These are phyloP conservation scores for Pythium chondricola DNA, from an alignment of 352 stramenopile species.

Conservation along the genomic window DNA sequence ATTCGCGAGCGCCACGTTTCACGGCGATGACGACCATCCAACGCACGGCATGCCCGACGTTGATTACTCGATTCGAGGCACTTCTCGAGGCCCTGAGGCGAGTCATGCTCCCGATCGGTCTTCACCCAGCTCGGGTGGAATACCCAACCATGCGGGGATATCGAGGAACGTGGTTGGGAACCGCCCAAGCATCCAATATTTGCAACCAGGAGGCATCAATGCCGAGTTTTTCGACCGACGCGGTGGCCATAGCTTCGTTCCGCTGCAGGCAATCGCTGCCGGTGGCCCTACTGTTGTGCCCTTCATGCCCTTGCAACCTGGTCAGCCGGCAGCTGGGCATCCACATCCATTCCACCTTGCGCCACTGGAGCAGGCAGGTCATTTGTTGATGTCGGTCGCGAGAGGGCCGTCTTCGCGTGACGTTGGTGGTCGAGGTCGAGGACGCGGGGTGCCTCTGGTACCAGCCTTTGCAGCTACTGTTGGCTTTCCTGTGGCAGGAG, in stretches of 20 bases:
- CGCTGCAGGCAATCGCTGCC: slow-evolving; percentile 4
- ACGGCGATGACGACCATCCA: slow-evolving; percentile 1
- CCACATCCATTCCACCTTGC: slow-evolving; percentile 9
- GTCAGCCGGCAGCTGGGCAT: background rate
- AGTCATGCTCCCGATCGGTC: background rate
- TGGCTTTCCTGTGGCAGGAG: slow-evolving; percentile 3
- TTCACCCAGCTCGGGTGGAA: background rate
- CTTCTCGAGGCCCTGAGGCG: background rate
- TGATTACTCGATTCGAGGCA: slow-evolving; percentile 14
- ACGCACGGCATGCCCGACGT: slow-evolving; percentile 11
- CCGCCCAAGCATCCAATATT: slow-evolving; percentile 7
- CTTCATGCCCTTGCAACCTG: slow-evolving; percentile 10
- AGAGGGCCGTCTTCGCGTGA: background rate
- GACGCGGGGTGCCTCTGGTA: slow-evolving; percentile 3
- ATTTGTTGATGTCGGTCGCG: background rate
- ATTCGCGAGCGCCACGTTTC: background rate
- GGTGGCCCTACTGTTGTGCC: background rate
- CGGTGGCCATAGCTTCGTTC: slow-evolving; percentile 1
- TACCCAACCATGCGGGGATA: background rate
- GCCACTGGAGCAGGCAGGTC: slow-evolving; percentile 2
- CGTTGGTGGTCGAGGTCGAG: slow-evolving; percentile 2
- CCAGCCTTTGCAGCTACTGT: background rate
- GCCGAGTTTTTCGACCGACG: slow-evolving; percentile 11
- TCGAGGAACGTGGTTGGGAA: slow-evolving; percentile 16
- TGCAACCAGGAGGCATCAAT: slow-evolving; percentile 8